Conservation (phyloP, 2,329 filamentous ascomycete species). For the Sclerotinia glacialis region DNA sequence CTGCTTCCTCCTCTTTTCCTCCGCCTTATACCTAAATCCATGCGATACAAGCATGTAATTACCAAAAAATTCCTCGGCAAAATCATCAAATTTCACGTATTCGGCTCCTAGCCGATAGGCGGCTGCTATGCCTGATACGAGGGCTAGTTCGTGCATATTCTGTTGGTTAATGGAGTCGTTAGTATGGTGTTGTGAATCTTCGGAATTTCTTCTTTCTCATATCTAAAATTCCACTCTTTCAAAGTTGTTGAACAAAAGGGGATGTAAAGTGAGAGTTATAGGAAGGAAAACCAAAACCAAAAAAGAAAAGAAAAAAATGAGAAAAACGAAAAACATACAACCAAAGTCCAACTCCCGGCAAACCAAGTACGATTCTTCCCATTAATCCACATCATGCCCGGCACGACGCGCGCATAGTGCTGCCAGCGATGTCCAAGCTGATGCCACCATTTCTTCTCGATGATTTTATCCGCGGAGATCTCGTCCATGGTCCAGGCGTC, state of each 20-base stretch:
- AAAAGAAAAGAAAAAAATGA: not conserved
- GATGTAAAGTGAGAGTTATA: too few relatives aligned
- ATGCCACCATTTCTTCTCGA: conserved; percentile 65
- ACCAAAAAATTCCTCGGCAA: conserved; percentile 48
- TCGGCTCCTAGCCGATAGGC: conserved; percentile 65
- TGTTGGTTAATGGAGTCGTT: conserved; percentile 40
- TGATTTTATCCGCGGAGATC: conserved; percentile 59
- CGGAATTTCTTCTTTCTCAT: not conserved
- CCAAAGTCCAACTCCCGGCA: conserved; percentile 36
- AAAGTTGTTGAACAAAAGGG: too few relatives aligned
- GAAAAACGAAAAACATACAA: conserved; percentile 27
- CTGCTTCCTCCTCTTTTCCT: conserved; percentile 35
- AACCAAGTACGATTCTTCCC: conserved; percentile 56
- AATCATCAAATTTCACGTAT: conserved; percentile 59
- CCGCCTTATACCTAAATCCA: conserved; percentile 42
- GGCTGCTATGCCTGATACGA: conserved; percentile 67
- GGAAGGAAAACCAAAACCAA: not conserved
- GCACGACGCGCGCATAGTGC: conserved; percentile 63
- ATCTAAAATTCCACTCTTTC: not conserved
- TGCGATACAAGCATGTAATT: conserved; percentile 49
- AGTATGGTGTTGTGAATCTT: not conserved
- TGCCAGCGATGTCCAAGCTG: conserved; percentile 58
- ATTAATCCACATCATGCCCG: conserved; percentile 70
- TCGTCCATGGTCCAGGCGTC: conserved; percentile 59
- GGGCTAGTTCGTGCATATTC: conserved; percentile 69